Base-by-base conservation (phyloP, 1,284 basidiomycete species). In the Irpex sp. region DNA sequence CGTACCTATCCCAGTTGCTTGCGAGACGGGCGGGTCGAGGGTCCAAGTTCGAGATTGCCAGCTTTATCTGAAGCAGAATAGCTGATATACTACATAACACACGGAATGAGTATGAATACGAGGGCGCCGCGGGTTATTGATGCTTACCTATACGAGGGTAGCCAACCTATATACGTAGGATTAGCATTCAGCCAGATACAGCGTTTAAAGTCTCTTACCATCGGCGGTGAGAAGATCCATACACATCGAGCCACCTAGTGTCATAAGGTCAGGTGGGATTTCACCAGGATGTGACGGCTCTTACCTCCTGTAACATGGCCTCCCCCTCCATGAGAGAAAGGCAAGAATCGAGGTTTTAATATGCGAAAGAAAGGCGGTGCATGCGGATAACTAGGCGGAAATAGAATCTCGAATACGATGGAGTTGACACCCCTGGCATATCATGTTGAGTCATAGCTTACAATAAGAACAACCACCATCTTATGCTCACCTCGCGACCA, bases 151-250 rank as follows among this genome's bases (percentile, higher is more conserved):
- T 88, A 88, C 65, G 84, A 87, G 0, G 85, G 86, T 49, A 88
- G 80, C 86, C 87, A 88, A 5, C 86, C 84, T 73, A 57, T 11
- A 21, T 8, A 17, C 4, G 26, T 13, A 5, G 19, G 15, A n/a
- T 51, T 19, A 51, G 13, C n/a, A 17, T 13, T 17, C 17, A 49
- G 21, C 11, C n/a, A 62, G 11, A 6, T 17, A 21, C 9, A n/a
- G 15, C 21, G 57, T 15, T 15, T 11, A 57, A 5, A 34, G 15
- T 17, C 57, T n/a, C 80, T 66, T 62, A 83, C 84, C 86, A 65
- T 86, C 83, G 0, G 85, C 77, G 0, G 86, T 88, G 56, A 88
- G 72, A 9, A 88, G 75, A 70, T 88, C 86, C 85, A 88, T 87
- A 66, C 86, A 88, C 60, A 88, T 87, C 5, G 85, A 87, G 2